Evolutionary conservation across 2,329 filamentous ascomycete genomes (phyloP).

Genomic region (Berkeleyomyces basicola): DNA sequence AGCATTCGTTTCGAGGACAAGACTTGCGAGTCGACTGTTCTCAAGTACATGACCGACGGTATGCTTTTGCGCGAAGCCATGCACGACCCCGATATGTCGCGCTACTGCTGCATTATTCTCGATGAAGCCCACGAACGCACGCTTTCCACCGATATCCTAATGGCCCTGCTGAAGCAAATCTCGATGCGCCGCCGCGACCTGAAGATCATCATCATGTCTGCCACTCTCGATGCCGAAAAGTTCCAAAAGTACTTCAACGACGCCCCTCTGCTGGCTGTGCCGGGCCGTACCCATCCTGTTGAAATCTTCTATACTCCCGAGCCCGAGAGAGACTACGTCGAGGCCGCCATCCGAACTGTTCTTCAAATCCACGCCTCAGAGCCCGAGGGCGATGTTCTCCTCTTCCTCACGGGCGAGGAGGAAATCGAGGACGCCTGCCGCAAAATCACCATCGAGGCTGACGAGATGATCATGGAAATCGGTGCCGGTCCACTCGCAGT

Average conservation of each 20-base stretch:
- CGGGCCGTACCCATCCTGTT: slow-evolving; percentile 86
- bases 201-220: slow-evolving; percentile 98
- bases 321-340: slow-evolving; percentile 89
- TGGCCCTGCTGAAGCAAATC: slow-evolving; percentile 89
- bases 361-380: slow-evolving; percentile 93
- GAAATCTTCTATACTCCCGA: slow-evolving; percentile 98
- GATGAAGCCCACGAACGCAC: slow-evolving; percentile 98
- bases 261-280: slow-evolving; percentile 82
- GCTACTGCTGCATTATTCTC: slow-evolving; percentile 95
- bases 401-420: slow-evolving; percentile 95
- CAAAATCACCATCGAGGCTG: slow-evolving; percentile 78
- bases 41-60: slow-evolving; percentile 99
- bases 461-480: slow-evolving; percentile 81
- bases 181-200: slow-evolving; percentile 67
- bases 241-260: slow-evolving; percentile 96
- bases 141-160: slow-evolving; percentile 89
- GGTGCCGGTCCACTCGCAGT: slow-evolving; percentile 79
- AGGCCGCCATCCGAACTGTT: slow-evolving; percentile 85
- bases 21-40: slow-evolving; percentile 70
- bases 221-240: slow-evolving; percentile 91
- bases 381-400: slow-evolving; percentile 75
- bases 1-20: slow-evolving; percentile 97
- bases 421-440: slow-evolving; percentile 94
- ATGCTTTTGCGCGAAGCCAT: slow-evolving; percentile 95
- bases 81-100: slow-evolving; percentile 79